Conservation (phyloP, 1,284 basidiomycete species). For the Papiliotrema fonsecae region DNA sequence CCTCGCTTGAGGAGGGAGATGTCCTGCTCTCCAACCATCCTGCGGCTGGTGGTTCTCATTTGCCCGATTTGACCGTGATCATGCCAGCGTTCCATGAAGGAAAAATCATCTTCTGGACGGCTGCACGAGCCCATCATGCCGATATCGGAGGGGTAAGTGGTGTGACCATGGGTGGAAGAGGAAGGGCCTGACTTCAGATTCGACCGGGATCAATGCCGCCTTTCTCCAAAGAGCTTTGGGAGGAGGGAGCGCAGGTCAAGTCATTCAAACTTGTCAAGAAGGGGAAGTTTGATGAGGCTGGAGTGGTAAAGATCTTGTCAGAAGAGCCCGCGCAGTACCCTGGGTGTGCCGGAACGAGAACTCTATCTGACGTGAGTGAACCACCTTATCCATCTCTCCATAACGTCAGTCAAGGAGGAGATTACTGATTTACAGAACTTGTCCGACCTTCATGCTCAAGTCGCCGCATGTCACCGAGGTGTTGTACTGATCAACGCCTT, state of each 20-base stretch:
- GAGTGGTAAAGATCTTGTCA: constrained; percentile 73
- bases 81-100: constrained; percentile 38
- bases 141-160: constrained; percentile 39
- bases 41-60: constrained; percentile 51
- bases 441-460: constrained; percentile 40
- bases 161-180: no score
- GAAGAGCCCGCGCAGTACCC: constrained; percentile 81
- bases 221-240: constrained; percentile 47
- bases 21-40: constrained; percentile 53
- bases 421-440: constrained; percentile 20
- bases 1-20: constrained; percentile 44
- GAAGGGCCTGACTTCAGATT: constrained; percentile 17
- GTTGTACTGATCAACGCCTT: constrained; percentile 33
- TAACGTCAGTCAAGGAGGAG: no score
- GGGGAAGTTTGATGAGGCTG: constrained; percentile 51
- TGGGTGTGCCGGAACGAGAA: constrained; percentile 77
- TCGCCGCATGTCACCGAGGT: constrained; percentile 39
- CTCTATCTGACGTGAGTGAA: constrained; percentile 58
- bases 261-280: constrained; percentile 54
- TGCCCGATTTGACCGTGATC: constrained; percentile 51
- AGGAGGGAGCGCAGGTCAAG: constrained; percentile 50
- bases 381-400: not conserved
- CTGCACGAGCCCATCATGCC: constrained; percentile 47
- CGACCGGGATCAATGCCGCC: constrained; percentile 51
- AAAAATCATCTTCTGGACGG: constrained; percentile 43